phyloP scores from a whole-genome alignment of 2,329 filamentous ascomycete species.

The Ascochyta koolunga region DNA sequence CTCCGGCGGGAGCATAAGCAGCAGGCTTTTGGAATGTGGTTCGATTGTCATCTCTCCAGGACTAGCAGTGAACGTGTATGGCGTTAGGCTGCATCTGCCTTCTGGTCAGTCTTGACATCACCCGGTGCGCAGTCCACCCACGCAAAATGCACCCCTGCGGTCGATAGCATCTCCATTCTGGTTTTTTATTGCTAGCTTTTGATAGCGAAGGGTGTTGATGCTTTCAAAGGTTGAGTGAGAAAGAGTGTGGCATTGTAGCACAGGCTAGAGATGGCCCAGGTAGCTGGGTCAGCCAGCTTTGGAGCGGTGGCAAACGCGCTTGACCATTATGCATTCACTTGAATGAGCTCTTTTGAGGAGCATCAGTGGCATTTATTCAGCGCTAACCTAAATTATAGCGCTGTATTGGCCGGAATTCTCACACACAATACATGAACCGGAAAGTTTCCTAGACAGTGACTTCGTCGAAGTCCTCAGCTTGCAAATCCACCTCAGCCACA shows the following conservation, averaged over 20 bases:
- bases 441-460: slow-evolving; percentile 34
- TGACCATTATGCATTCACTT: not conserved
- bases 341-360: no score
- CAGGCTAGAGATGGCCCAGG: not conserved
- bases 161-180: not conserved
- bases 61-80: not conserved
- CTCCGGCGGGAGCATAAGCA: not conserved
- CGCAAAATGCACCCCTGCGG: not conserved
- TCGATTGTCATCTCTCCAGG: not conserved
- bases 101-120: not conserved
- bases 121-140: not conserved
- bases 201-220: not conserved
- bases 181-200: not conserved
- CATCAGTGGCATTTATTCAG: no score
- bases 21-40: not conserved
- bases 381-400: not conserved
- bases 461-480: slow-evolving; percentile 33
- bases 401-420: not conserved
- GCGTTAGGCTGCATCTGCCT: not conserved
- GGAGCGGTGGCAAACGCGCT: not conserved
- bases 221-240: not conserved
- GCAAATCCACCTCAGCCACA: slow-evolving; percentile 17
- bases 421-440: slow-evolving; percentile 33
- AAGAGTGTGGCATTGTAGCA: not conserved
- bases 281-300: not conserved